phyloP scores from a whole-genome alignment of 2,329 filamentous ascomycete genomes.

The Fusarium tanahbumbuense region DNA sequence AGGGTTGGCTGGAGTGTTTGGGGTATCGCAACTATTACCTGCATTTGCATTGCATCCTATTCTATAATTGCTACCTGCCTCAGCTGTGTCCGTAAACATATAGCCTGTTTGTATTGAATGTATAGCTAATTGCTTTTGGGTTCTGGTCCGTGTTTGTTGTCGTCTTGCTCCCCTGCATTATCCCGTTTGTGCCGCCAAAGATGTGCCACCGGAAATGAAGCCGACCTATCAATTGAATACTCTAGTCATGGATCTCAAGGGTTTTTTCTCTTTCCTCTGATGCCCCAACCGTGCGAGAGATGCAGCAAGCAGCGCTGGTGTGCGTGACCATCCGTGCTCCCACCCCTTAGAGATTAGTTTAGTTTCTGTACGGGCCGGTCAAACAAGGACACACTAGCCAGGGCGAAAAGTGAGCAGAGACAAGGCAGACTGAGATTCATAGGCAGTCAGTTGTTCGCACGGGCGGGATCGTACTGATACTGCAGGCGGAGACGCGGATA shows the following conservation, averaged over 20 bases:
- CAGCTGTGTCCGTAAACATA: not conserved
- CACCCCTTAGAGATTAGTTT: not conserved
- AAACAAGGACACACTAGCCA: slow-evolving; percentile 2
- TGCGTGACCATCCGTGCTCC: slow-evolving; percentile 29
- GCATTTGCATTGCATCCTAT: not conserved
- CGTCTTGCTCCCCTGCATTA: slow-evolving; percentile 16
- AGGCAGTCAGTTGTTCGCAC: slow-evolving; percentile 20
- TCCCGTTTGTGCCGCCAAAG: slow-evolving; percentile 22
- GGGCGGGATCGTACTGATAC: slow-evolving; percentile 36
- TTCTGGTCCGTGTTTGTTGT: slow-evolving; percentile 17
- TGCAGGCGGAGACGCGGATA: slow-evolving; percentile 25
- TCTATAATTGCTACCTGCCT: not conserved
- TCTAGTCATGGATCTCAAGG: not conserved
- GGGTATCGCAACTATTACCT: not conserved
- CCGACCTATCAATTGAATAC: slow-evolving; percentile 15
- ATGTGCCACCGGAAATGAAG: slow-evolving; percentile 29
- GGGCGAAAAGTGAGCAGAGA: not conserved
- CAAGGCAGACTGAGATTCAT: not conserved
- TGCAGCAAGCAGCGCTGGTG: slow-evolving; percentile 22
- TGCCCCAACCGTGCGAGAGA: slow-evolving; percentile 39
- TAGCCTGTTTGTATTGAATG: not conserved
- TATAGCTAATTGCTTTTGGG: slow-evolving; percentile 13
- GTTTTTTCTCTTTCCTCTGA: not conserved
- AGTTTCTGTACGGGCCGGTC: slow-evolving; percentile 4
- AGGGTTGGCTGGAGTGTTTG: not conserved